Evolutionary conservation across 1,284 basidiomycete genomes (phyloP).

Genomic region (Stereum hirsutum): DNA sequence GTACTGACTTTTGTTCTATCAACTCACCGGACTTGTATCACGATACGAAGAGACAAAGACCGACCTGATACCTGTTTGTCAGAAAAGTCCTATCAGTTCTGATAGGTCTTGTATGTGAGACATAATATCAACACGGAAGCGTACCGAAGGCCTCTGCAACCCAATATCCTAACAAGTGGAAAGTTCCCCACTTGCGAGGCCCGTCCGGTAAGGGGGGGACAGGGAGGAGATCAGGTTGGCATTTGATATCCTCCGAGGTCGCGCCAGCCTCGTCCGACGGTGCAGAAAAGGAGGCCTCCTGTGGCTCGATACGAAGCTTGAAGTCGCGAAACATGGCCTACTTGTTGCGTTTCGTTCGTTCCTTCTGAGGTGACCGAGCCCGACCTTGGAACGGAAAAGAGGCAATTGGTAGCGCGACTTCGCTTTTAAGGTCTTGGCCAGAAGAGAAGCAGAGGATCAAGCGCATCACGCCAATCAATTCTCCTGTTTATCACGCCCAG

Average conservation of each 20-base stretch:
- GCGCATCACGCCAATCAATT: too few species aligned
- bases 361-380: too few species aligned
- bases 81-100: background rate
- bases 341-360: too few species aligned
- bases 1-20: background rate
- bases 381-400: too few species aligned
- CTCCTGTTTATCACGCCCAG: too few species aligned
- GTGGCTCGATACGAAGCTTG: background rate
- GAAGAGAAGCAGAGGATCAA: too few species aligned
- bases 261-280: background rate
- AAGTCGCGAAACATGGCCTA: too few species aligned
- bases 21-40: background rate
- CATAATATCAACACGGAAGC: background rate
- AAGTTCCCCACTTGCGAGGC: background rate
- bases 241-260: background rate
- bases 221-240: slow-evolving; percentile 1
- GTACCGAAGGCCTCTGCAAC: background rate
- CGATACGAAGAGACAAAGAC: background rate
- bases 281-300: background rate
- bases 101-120: background rate
- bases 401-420: too few species aligned
- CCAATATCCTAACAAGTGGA: background rate
- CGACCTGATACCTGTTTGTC: background rate
- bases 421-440: too few species aligned
- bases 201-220: background rate